These are phyloP conservation scores for Boletus eberwhitei DNA, from an alignment of 768 basidiomycete genomes.

Conservation along the genomic window DNA sequence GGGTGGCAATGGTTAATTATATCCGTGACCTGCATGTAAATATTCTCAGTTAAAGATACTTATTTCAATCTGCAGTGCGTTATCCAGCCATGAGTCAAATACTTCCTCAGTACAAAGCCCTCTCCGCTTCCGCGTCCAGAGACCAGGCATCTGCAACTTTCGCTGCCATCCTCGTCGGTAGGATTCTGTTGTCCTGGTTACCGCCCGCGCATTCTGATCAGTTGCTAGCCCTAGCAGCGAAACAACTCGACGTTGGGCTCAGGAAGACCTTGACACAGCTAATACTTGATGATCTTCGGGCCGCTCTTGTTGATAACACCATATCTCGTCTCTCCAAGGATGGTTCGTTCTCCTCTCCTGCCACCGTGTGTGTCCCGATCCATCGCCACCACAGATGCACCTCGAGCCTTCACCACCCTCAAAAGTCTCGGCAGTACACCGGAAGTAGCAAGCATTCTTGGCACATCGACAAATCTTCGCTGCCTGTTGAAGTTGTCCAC, in stretches of 20 bases:
- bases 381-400: slow-evolving; percentile 48
- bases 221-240: slow-evolving; percentile 12
- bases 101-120: slow-evolving; percentile 18
- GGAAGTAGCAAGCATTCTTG: slow-evolving; percentile 61
- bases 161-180: slow-evolving; percentile 17
- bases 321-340: slow-evolving; percentile 50
- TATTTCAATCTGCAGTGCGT: neutral
- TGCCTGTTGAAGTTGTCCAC: slow-evolving; percentile 50
- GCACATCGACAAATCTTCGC: slow-evolving; percentile 52
- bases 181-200: slow-evolving; percentile 4
- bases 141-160: slow-evolving; percentile 7
- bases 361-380: neutral
- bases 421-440: slow-evolving; percentile 74
- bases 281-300: slow-evolving; percentile 59
- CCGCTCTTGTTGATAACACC: slow-evolving; percentile 31
- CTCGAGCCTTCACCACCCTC: slow-evolving; percentile 63
- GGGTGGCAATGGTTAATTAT: neutral
- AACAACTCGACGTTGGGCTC: slow-evolving; percentile 35
- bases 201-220: slow-evolving; percentile 8
- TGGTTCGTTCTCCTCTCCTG: slow-evolving; percentile 39
- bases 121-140: slow-evolving; percentile 10
- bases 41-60: too few relatives aligned
- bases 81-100: slow-evolving; percentile 13
- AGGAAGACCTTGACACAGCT: slow-evolving; percentile 55
- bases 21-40: neutral